Conservation (phyloP, 805 yeast genomes). For the Isabelozyma gotoi region DNA sequence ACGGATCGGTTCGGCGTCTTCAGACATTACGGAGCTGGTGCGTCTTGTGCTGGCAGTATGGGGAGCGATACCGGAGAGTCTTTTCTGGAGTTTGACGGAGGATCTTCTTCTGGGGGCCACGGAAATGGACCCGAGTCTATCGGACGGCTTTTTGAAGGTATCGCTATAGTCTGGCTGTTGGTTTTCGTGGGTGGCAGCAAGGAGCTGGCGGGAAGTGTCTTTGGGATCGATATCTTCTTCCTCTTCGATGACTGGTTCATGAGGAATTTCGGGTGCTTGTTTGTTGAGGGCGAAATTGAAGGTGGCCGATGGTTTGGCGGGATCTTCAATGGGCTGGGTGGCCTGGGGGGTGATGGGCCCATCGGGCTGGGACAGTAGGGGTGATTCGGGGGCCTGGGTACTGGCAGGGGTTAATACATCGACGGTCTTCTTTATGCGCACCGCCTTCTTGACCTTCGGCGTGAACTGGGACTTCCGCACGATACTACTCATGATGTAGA, state of each 20-base stretch:
- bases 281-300: background rate
- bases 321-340: no score
- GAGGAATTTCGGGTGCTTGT: slow-evolving; percentile 6
- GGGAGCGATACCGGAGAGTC: slow-evolving; percentile 36
- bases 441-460: slow-evolving; percentile 48
- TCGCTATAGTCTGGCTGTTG: slow-evolving; percentile 14
- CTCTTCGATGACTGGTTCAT: no score
- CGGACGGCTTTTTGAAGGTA: slow-evolving; percentile 28
- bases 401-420: background rate
- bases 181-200: slow-evolving; percentile 8
- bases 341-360: background rate
- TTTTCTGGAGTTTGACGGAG: slow-evolving; percentile 29
- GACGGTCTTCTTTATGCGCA: slow-evolving; percentile 14
- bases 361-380: background rate
- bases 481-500: slow-evolving; percentile 44
- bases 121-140: slow-evolving; percentile 4
- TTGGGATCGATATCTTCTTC: slow-evolving; percentile 27
- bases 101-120: slow-evolving; percentile 22
- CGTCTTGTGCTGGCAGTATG: slow-evolving; percentile 27
- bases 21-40: slow-evolving; percentile 9
- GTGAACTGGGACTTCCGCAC: slow-evolving; percentile 56
- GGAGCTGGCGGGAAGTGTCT: slow-evolving; percentile 11
- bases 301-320: no score
- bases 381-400: background rate
- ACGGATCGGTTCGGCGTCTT: slow-evolving; percentile 22